Percentiles rank a stretch among this genome's conserved stretches.
These are phyloP conservation scores for Clarireedia hainanense DNA, from an alignment of 2,329 filamentous ascomycete genomes.

Conservation along the genomic window DNA sequence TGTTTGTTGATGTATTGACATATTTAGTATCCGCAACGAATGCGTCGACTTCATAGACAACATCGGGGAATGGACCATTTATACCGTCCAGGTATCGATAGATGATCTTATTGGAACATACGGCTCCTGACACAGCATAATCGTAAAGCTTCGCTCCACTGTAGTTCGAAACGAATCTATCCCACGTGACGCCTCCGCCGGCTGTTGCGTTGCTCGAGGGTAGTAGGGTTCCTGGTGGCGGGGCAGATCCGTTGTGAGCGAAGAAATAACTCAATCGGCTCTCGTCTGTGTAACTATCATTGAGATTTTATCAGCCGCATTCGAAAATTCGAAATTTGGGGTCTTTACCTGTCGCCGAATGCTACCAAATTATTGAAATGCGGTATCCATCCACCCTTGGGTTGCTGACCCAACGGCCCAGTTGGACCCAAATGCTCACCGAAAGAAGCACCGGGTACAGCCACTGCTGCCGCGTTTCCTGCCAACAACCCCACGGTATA, in stretches of 20 bases:
- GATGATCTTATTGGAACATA: constrained; percentile 63
- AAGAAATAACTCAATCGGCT: constrained; percentile 57
- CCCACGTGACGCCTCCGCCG: constrained; percentile 62
- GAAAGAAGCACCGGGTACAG: background rate
- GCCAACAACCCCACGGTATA: background rate
- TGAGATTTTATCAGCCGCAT: background rate
- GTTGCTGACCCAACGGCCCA: no score
- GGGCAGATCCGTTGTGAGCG: constrained; percentile 47
- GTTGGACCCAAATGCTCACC: background rate
- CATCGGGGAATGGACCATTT: constrained; percentile 50
- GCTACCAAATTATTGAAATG: constrained; percentile 56
- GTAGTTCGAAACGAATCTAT: constrained; percentile 54
- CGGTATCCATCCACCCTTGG: constrained; percentile 25
- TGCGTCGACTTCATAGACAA: constrained; percentile 52
- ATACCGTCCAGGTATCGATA: constrained; percentile 45
- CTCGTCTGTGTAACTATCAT: constrained; percentile 59
- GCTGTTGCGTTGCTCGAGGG: constrained; percentile 44
- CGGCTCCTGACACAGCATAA: constrained; percentile 66
- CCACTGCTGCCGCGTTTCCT: background rate
- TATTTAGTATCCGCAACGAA: constrained; percentile 43
- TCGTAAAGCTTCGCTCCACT: constrained; percentile 51
- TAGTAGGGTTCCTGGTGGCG: constrained; percentile 50
- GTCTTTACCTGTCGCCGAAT: constrained; percentile 61
- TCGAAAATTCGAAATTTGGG: constrained; percentile 5
- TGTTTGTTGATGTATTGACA: constrained; percentile 23